phyloP scores from a whole-genome alignment of 2,329 filamentous ascomycete species.

The Aspergillus fischeri region DNA sequence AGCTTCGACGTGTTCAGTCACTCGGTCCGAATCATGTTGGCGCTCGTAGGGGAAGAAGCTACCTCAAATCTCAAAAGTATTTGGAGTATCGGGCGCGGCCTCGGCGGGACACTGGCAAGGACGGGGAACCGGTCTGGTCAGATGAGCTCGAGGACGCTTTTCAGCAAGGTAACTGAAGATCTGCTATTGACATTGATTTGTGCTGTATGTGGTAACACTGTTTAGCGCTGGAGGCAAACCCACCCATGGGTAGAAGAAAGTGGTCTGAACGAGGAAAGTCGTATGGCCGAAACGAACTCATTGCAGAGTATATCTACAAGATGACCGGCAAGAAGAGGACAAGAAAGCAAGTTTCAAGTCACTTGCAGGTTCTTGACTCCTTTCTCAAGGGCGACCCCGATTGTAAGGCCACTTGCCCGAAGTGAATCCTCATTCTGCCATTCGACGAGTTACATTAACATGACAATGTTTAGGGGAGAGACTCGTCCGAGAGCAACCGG shows the following conservation, averaged over 20 bases:
- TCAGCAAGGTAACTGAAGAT: slow-evolving; percentile 39
- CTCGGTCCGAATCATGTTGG: slow-evolving; percentile 23
- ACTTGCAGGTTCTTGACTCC: slow-evolving; percentile 59
- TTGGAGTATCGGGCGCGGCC: slow-evolving; percentile 42
- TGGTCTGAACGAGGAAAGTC: slow-evolving; percentile 49
- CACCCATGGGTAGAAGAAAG: slow-evolving; percentile 57
- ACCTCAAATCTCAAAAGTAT: slow-evolving; percentile 42
- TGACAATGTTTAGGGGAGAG: slow-evolving; percentile 29
- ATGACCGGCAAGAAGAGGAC: slow-evolving; percentile 50
- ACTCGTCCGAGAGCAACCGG: slow-evolving; percentile 35
- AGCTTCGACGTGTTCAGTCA: slow-evolving; percentile 33
- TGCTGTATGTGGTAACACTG: slow-evolving; percentile 10
- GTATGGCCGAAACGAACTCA: slow-evolving; percentile 59
- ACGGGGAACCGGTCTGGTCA: slow-evolving; percentile 44
- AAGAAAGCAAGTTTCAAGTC: slow-evolving; percentile 61
- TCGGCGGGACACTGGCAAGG: slow-evolving; percentile 40
- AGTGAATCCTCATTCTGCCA: background rate
- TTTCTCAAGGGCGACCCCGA: slow-evolving; percentile 51
- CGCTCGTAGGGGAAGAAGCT: slow-evolving; percentile 30
- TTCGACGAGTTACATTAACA: background rate
- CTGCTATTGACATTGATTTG: background rate
- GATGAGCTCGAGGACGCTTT: slow-evolving; percentile 46
- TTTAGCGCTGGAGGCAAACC: slow-evolving; percentile 50
- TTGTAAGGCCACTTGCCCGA: slow-evolving; percentile 39
- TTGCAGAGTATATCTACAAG: slow-evolving; percentile 55